Base-by-base conservation (phyloP, 768 basidiomycete species). In the Serendipita sp. region DNA sequence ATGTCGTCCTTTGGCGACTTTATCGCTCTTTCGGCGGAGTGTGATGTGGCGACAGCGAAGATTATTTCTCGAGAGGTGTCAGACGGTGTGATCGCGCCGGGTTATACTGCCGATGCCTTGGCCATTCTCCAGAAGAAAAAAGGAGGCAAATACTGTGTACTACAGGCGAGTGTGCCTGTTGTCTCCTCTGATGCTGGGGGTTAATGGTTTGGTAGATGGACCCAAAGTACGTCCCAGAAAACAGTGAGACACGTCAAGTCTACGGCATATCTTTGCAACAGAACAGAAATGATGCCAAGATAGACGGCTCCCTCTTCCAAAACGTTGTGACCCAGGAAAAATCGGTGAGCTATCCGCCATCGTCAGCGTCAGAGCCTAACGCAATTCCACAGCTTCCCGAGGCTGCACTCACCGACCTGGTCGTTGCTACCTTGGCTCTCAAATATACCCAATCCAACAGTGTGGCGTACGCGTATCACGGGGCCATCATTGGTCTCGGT, bases 1-100 rank as follows among this genome's bases (percentile, higher is more conserved):
- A 99, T 99, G 96, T 97, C 95, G 0, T 97, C 95, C 2, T 99
- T 98, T 73, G 96, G 96, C 3, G 96, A 99, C 76, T 99, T 98
- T 73, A 94, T 99, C 70, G 96, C 93, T 0, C 80, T 99, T 10
- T 96, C 93, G 16, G 86, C 88, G 32, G 83, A 86, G 18, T 96
- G 94, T 76, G 96, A 99, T 72, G 78, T 93, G 44, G 87, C 91
- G 1, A 98, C 96, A 7, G 96, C 96, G 47, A 86, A 85, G 68
- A 94, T 99, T 73, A 96, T 99, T 72, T 94, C 92, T n/a, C 83
- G 96, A 16, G 96, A 99, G 73, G 96, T 99, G 8, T 98, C 96
- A 0, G 96, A 99, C 73, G 96, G 96, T 37, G 89, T 99, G 69
- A 92, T 99, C 65, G 95, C 96, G 1, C 95, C 96, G 0, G 93